Evolutionary conservation across 192 early-diverging fungal species (phyloP).

Genomic region (Backusella australiensis): DNA sequence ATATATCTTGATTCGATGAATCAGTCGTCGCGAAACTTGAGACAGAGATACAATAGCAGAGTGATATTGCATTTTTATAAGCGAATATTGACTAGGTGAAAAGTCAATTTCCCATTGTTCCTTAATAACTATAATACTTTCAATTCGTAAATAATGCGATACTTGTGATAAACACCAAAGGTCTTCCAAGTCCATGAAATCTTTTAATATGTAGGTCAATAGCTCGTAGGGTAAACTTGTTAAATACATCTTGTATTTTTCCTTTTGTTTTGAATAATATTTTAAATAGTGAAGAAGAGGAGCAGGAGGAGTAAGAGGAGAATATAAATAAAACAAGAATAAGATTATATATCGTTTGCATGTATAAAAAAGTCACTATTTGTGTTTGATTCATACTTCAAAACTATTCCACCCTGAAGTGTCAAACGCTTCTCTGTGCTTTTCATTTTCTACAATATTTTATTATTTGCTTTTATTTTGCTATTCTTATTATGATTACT

Average conservation of each 20-base stretch:
- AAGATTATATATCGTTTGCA: background rate
- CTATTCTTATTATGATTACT: background rate
- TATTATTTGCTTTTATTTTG: background rate
- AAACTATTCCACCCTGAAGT: background rate
- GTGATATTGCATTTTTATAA: background rate
- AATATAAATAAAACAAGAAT: background rate
- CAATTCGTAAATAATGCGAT: background rate
- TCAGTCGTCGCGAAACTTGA: background rate
- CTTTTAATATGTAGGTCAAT: background rate
- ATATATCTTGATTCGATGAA: background rate
- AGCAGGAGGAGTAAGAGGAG: background rate
- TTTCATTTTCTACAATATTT: too few relatives aligned
- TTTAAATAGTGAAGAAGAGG: background rate
- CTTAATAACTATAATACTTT: background rate
- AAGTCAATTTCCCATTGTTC: background rate
- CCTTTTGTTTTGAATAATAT: background rate
- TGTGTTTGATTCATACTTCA: background rate
- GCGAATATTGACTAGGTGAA: background rate
- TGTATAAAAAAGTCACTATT: background rate
- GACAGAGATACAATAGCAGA: background rate
- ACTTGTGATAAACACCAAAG: background rate
- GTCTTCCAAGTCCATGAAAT: background rate
- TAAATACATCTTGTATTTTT: background rate
- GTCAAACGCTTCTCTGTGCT: background rate
- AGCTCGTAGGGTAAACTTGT: background rate